Percentiles rank a stretch among this genome's conserved stretches.
phyloP scores from a whole-genome alignment of 2,329 filamentous ascomycete species.

The Colletotrichum tropicale region DNA sequence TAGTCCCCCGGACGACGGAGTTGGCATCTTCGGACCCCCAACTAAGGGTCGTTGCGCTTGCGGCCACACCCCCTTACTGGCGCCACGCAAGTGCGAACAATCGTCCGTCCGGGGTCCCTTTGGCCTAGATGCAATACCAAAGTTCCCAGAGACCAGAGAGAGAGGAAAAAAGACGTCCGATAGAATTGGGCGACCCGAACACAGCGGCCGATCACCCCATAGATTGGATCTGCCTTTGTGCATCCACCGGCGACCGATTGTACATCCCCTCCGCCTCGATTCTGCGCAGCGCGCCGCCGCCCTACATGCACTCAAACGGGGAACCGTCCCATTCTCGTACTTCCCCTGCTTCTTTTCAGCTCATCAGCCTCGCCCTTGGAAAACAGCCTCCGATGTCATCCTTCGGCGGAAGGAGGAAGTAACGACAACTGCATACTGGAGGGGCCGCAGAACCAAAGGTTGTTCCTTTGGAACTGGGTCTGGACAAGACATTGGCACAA shows the following conservation, averaged over 20 bases:
- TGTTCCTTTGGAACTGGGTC: not conserved
- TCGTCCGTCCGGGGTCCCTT: not conserved
- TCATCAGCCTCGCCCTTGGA: not conserved
- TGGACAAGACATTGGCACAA: not conserved
- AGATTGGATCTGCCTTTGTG: not conserved
- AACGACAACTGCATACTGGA: not conserved
- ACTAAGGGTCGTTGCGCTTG: slow-evolving; percentile 9
- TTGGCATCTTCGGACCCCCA: slow-evolving; percentile 19
- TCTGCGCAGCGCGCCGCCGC: not conserved
- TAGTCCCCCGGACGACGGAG: slow-evolving; percentile 17
- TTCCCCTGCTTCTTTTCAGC: not conserved
- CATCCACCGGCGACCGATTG: not conserved
- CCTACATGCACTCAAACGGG: not conserved
- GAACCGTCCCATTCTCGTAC: not conserved
- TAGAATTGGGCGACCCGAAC: not conserved
- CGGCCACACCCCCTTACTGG: not conserved
- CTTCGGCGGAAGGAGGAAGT: not conserved
- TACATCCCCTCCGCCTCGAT: not conserved
- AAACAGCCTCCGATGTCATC: not conserved
- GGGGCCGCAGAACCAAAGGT: not conserved
- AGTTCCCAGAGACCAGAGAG: not conserved
- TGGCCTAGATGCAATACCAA: not conserved
- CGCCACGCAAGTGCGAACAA: not conserved
- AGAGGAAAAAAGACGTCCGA: not conserved
- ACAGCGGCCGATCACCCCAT: not conserved